Conservation (phyloP, 2,329 filamentous ascomycete species). For the Phialophora chinensis region DNA sequence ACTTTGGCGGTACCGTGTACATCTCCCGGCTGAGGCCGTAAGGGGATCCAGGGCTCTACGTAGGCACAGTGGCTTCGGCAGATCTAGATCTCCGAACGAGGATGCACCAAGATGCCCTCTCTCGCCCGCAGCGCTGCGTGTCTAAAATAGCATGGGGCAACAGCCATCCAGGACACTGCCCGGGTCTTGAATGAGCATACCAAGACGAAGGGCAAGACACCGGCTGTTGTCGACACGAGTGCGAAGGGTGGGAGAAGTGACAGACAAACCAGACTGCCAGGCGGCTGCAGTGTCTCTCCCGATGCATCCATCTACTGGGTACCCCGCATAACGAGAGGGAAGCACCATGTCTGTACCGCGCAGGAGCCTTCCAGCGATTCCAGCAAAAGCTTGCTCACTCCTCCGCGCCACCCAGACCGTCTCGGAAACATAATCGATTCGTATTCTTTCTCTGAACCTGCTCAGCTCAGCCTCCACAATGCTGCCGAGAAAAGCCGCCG, state of each 20-base stretch:
- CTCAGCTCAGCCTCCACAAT: slow-evolving; percentile 28
- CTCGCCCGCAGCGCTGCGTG: neutral
- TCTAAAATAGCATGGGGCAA: neutral
- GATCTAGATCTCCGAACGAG: slow-evolving; percentile 7
- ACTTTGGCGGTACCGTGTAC: neutral
- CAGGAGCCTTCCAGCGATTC: no score
- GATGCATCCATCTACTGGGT: neutral
- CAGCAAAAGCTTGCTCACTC: neutral
- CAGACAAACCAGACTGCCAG: no score
- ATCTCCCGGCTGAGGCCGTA: neutral
- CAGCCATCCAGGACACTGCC: slow-evolving; percentile 10
- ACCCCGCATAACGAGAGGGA: neutral
- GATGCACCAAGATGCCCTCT: neutral
- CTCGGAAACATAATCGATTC: slow-evolving; percentile 10
- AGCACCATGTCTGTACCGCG: neutral
- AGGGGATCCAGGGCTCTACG: neutral
- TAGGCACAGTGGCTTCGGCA: neutral
- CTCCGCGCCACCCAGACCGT: neutral
- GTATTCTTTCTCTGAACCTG: slow-evolving; percentile 10
- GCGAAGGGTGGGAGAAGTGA: neutral
- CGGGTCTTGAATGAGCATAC: slow-evolving; percentile 9
- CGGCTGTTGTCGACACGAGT: slow-evolving; percentile 1
- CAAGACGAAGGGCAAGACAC: neutral
- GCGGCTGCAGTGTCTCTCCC: neutral
- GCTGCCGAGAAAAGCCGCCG: slow-evolving; percentile 17